phyloP scores from a whole-genome alignment of 1,284 basidiomycete genomes.

The Pyrrhoderma lamaoense region DNA sequence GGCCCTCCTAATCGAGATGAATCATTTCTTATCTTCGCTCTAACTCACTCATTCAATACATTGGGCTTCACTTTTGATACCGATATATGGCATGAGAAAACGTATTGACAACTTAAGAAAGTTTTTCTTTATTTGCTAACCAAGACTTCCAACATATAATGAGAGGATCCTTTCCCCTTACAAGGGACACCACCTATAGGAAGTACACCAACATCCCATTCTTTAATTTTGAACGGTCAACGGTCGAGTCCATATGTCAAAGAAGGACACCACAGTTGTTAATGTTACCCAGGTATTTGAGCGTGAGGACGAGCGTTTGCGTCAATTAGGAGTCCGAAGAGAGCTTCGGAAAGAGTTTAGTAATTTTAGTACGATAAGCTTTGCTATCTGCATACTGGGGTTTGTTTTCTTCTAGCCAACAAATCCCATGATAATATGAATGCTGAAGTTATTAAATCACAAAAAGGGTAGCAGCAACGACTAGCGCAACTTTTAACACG shows the following conservation, averaged over 20 bases:
- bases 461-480: conserved; percentile 19
- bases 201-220: too few species aligned
- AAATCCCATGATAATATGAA: background rate
- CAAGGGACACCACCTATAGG: too few species aligned
- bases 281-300: background rate
- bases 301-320: conserved; percentile 17
- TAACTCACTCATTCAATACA: too few species aligned
- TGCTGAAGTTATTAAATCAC: background rate
- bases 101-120: too few species aligned
- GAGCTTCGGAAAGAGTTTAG: conserved; percentile 20
- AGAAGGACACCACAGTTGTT: background rate
- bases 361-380: conserved; percentile 21
- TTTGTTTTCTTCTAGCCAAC: background rate
- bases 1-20: background rate
- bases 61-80: too few species aligned
- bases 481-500: conserved; percentile 21
- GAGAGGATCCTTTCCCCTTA: too few species aligned
- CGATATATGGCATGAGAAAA: too few species aligned
- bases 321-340: conserved; percentile 18
- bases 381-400: conserved; percentile 21
- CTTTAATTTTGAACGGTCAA: too few species aligned
- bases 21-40: too few species aligned
- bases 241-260: too few species aligned
- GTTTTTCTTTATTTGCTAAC: too few species aligned
- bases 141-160: too few species aligned